Conservation (phyloP, 169 alveolate species). For the Pseudocohnilembus persalinus region DNA sequence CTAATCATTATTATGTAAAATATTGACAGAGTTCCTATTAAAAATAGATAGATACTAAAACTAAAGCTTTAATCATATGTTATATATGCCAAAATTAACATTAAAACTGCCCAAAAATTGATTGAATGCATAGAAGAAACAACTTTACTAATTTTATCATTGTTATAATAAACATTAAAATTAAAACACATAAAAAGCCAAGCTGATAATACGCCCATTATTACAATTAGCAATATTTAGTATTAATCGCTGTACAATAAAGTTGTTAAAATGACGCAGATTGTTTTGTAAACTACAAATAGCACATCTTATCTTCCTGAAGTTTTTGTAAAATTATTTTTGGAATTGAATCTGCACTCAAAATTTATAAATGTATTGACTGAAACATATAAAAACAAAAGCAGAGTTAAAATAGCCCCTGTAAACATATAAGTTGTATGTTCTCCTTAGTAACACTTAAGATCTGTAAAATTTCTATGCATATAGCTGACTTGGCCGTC, state of each 20-base stretch:
- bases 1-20: conserved; percentile 18
- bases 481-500: not conserved
- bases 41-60: conserved; percentile 24
- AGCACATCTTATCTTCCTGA: conserved; percentile 41
- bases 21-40: conserved; percentile 23
- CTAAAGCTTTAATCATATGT: conserved; percentile 29
- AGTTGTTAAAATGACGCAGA: conserved; percentile 3
- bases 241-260: not conserved
- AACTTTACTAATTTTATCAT: conserved; percentile 13
- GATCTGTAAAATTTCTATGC: conserved; percentile 15
- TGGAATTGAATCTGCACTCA: conserved; percentile 21
- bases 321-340: conserved; percentile 21
- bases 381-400: conserved; percentile 6
- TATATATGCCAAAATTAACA: conserved; percentile 29
- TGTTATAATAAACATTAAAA: conserved; percentile 7
- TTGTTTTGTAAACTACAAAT: conserved; percentile 14
- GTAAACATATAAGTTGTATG: conserved; percentile 2
- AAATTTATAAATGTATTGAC: conserved; percentile 19
- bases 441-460: conserved; percentile 21
- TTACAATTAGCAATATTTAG: conserved; percentile 20
- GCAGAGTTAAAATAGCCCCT: conserved; percentile 11
- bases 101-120: conserved; percentile 33
- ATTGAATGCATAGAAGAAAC: conserved; percentile 22
- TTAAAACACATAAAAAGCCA: not conserved
- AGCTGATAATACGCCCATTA: conserved; percentile 11